Percentiles rank a stretch among this genome's conserved stretches.
Evolutionary conservation across 108 stramenopile species (phyloP).

Genomic region (Parietichytrium sp.): DNA sequence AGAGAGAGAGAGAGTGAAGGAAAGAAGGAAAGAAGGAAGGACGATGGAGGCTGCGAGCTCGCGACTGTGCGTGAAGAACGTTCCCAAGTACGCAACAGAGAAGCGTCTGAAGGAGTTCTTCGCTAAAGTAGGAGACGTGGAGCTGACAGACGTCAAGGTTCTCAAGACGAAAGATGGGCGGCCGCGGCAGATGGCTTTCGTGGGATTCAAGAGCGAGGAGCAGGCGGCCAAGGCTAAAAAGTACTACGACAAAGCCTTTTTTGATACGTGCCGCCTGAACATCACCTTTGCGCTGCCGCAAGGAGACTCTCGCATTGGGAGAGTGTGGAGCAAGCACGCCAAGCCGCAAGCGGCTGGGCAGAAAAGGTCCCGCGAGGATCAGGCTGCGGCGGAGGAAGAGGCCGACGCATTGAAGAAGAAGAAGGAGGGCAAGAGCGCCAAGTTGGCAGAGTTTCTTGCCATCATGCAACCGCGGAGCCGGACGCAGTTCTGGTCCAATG

Average conservation of each 20-base stretch:
- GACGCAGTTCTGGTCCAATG: constrained; percentile 39
- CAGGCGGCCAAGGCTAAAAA: constrained; percentile 55
- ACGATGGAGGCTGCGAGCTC: constrained; percentile 3
- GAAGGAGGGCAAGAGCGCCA: constrained; percentile 39
- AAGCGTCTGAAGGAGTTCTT: constrained; percentile 55
- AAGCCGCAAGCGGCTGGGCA: background rate
- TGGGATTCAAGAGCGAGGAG: constrained; percentile 53
- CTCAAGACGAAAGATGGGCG: constrained; percentile 57
- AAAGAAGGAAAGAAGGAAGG: background rate
- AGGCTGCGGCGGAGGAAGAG: background rate
- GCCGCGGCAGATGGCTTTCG: constrained; percentile 60
- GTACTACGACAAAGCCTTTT: constrained; percentile 61
- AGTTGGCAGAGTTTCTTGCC: constrained; percentile 37
- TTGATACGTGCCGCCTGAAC: constrained; percentile 54
- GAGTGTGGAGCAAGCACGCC: background rate
- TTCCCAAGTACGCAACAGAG: constrained; percentile 61
- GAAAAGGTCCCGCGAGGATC: background rate
- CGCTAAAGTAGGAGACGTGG: constrained; percentile 1
- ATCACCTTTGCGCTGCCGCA: constrained; percentile 53
- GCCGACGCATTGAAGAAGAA: background rate
- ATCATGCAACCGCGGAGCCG: background rate
- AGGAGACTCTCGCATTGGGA: constrained; percentile 39
- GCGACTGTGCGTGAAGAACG: constrained; percentile 63
- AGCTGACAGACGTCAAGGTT: constrained; percentile 63
- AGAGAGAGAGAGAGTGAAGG: too few relatives aligned